Percentiles rank a stretch among this genome's conserved stretches.
Conservation (phyloP, 345 rosid species). For the Ailanthus altissimus region DNA sequence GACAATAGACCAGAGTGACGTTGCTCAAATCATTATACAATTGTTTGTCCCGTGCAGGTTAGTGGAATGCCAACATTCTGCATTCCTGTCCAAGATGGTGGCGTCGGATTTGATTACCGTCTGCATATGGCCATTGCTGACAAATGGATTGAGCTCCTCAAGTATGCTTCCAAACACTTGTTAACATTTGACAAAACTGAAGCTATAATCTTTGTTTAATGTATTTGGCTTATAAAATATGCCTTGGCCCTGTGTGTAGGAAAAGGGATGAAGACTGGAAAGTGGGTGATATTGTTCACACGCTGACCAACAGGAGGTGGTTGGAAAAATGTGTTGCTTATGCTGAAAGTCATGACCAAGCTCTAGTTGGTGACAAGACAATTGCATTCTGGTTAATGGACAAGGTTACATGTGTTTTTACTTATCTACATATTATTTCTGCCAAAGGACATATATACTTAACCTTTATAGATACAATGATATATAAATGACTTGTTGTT, state of each 20-base stretch:
- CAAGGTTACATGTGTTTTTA: conserved; percentile 52
- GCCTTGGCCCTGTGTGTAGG: conserved; percentile 43
- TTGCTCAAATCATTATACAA: background rate
- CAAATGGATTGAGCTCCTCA: conserved; percentile 94
- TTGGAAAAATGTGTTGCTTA: conserved; percentile 76
- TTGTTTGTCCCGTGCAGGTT: conserved; percentile 52
- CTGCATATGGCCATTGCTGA: conserved; percentile 97
- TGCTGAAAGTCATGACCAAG: conserved; percentile 99
- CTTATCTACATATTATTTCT: conserved; percentile 1
- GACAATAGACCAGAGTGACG: background rate
- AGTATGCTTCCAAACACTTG: conserved; percentile 44
- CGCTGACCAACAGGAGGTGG: conserved; percentile 92
- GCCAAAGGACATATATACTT: background rate
- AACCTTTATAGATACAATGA: background rate
- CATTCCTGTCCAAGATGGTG: conserved; percentile 85
- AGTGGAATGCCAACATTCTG: conserved; percentile 99
- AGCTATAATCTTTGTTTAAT: background rate
- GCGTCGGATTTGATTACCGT: conserved; percentile 97
- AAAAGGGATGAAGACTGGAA: conserved; percentile 88
- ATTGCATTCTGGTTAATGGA: conserved; percentile 99
- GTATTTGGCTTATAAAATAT: conserved; percentile 13
- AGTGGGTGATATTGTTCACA: conserved; percentile 69
- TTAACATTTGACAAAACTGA: conserved; percentile 16
- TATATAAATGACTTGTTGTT: background rate
- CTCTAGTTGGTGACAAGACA: conserved; percentile 99